phyloP scores from a whole-genome alignment of 2,329 filamentous ascomycete genomes.

The Claviceps fusiformis region DNA sequence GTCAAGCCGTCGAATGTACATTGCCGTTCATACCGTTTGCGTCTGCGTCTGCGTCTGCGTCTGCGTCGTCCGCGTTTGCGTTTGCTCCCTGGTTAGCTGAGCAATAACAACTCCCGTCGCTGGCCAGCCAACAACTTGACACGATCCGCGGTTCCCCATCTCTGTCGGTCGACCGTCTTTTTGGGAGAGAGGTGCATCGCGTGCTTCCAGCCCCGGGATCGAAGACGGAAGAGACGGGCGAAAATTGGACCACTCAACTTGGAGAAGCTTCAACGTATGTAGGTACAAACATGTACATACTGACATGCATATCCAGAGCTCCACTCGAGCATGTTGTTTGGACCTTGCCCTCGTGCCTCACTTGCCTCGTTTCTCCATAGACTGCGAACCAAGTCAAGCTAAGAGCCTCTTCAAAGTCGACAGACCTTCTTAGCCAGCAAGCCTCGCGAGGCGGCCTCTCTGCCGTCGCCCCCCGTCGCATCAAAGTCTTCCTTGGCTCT shows the following conservation, averaged over 20 bases:
- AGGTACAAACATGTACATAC: background rate
- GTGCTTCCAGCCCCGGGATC: background rate
- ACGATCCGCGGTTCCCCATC: background rate
- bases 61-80: background rate
- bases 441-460: background rate
- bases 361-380: background rate
- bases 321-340: background rate
- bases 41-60: too few relatives aligned
- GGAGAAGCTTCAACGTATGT: background rate
- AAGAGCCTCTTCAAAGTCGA: background rate
- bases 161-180: background rate
- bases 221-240: too few relatives aligned
- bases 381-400: background rate
- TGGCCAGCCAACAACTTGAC: background rate
- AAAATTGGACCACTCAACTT: background rate
- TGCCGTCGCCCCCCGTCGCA: background rate
- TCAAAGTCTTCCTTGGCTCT: background rate
- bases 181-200: background rate
- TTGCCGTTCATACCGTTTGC: background rate
- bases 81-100: constrained; percentile 1
- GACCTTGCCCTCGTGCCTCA: background rate
- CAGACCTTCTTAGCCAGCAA: background rate
- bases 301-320: background rate
- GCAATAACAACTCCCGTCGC: background rate
- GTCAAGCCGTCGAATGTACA: background rate